Evolutionary conservation across 768 basidiomycete species (phyloP), one percentile per base, ranked within the genome.

Genomic region (Suillus ampliporus): DNA sequence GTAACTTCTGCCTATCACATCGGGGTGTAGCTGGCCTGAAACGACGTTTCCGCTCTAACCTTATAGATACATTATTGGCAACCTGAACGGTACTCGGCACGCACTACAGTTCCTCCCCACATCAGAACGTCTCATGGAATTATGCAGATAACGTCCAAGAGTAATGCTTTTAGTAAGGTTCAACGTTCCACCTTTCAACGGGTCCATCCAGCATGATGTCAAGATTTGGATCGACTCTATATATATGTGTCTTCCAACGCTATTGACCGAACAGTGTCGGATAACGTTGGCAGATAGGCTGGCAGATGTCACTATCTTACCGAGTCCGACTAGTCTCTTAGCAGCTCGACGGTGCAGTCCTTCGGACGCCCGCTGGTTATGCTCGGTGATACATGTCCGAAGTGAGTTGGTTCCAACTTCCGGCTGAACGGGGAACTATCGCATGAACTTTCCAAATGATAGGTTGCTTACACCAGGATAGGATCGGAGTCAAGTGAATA

Each of bases 161-260:
- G 50, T 31, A 51, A 34, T 31, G 7, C 48, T n/a, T 51, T 34
- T 51, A 51, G 50, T 51, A 51, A 51, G 50, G 50, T 51, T 51
- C 19, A 51, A 28, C 17, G 10, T 28, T 19, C 26, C 5, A 28
- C 11, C 50, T 31, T n/a, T 51, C 11, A 31, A 34, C 10, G 50
- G 50, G 10, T 31, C 28, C 31, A 51, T 50, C 28, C 48, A 51
- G 28, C 50, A 51, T 28, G 48, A 15, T 28, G 48, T 50, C 48
- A 31, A 19, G 31, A 31, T 51, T 26, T 51, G 28, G 28, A 51
- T 31, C 13, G 6, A 34, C 31, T 50, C 48, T 51, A 51, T 51
- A 51, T 51, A 51, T 51, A 51, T 51, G 5, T 11, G 11, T 34
- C 50, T 51, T 34, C 50, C 50, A 51, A n/a, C n/a, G 19, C 10